Evolutionary conservation across 352 stramenopile species (phyloP).

Genomic region (Globisporangium rhizosaccharum): DNA sequence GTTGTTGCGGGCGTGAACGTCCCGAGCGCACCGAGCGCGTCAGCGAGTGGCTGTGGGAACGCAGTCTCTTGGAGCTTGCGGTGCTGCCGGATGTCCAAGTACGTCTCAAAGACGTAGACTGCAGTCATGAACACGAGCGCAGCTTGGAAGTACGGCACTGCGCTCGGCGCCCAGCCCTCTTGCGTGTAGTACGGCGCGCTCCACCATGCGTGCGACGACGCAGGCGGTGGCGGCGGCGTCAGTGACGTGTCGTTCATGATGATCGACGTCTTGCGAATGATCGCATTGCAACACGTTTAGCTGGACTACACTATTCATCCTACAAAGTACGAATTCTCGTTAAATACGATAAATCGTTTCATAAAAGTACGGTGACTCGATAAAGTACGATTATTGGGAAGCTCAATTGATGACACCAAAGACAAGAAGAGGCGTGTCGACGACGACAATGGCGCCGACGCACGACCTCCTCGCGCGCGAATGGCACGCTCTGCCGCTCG

Average conservation of each 20-base stretch:
- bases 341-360: too few species aligned
- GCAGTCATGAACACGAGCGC: conserved; percentile 85
- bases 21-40: conserved; percentile 46
- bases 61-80: conserved; percentile 77
- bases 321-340: too few species aligned
- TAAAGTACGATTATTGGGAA: too few species aligned
- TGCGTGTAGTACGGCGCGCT: conserved; percentile 49
- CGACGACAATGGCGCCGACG: conserved; percentile 9
- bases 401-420: too few species aligned
- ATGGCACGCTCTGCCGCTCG: conserved; percentile 44
- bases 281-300: too few species aligned
- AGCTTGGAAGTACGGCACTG: conserved; percentile 64
- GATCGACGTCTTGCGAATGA: too few species aligned
- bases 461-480: conserved; percentile 4
- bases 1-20: conserved; percentile 22
- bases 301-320: too few species aligned
- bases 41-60: conserved; percentile 49
- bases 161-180: conserved; percentile 37
- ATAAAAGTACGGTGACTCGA: too few species aligned
- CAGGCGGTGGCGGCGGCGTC: too few species aligned
- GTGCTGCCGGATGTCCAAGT: conserved; percentile 91
- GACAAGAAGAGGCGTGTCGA: too few species aligned
- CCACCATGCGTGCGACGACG: conserved; percentile 26
- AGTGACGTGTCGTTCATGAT: not conserved
- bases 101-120: conserved; percentile 92